Evolutionary conservation across 1,284 basidiomycete genomes (phyloP).

Genomic region (Laetiporus sulphureus): DNA sequence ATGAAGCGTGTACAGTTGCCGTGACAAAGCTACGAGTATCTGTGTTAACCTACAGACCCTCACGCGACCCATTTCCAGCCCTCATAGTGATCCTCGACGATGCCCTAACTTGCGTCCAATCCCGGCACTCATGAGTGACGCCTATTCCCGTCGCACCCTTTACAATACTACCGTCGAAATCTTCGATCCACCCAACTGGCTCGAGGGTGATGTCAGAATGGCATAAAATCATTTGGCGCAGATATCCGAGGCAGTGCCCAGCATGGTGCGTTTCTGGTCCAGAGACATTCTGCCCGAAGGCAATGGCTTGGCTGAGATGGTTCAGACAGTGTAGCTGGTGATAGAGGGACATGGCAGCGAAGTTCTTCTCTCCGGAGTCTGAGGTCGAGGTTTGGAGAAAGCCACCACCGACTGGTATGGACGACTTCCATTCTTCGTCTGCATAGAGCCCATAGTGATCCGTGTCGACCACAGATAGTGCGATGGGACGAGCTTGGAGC

Average conservation of each 20-base stretch:
- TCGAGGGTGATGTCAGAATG: not conserved
- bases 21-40: too few species aligned
- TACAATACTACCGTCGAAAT: not conserved
- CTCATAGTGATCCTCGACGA: slow-evolving; percentile 1
- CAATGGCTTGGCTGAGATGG: slow-evolving; percentile 9
- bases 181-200: not conserved
- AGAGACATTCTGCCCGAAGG: not conserved
- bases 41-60: not conserved
- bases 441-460: not conserved
- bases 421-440: slow-evolving; percentile 7
- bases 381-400: slow-evolving; percentile 19
- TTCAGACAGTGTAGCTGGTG: slow-evolving; percentile 34
- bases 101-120: slow-evolving; percentile 2
- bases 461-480: not conserved
- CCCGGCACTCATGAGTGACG: slow-evolving; percentile 1
- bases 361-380: slow-evolving; percentile 18
- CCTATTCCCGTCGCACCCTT: not conserved
- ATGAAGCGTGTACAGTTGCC: not conserved
- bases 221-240: slow-evolving; percentile 4
- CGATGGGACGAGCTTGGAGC: not conserved
- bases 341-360: slow-evolving; percentile 28
- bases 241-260: slow-evolving; percentile 2
- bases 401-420: slow-evolving; percentile 11
- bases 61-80: slow-evolving; percentile 1
- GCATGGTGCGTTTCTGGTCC: not conserved